Percentiles rank a stretch among this genome's conserved stretches.
Conservation (phyloP, 345 rosid species). For the Kernera saxatilis region DNA sequence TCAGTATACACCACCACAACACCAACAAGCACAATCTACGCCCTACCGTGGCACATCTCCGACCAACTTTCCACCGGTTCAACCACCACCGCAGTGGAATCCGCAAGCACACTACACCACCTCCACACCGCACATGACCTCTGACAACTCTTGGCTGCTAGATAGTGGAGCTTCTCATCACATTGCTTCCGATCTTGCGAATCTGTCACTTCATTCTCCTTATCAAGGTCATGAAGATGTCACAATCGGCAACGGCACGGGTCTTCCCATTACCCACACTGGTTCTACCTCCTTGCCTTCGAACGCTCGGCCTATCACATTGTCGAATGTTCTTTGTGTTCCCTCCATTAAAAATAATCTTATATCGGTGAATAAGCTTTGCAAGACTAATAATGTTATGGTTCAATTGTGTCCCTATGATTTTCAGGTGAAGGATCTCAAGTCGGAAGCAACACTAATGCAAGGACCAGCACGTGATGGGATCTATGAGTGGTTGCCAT, state of each 20-base stretch:
- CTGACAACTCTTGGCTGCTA: not conserved
- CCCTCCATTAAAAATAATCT: not conserved
- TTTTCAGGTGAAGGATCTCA: slow-evolving; percentile 3
- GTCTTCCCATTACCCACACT: not conserved
- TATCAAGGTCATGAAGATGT: not conserved
- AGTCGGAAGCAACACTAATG: not conserved
- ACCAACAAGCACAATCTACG: too few relatives aligned
- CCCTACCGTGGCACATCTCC: too few relatives aligned
- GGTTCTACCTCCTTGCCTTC: not conserved
- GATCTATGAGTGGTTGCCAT: not conserved
- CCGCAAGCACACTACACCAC: not conserved
- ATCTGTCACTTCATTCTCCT: not conserved
- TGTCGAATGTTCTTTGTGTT: not conserved
- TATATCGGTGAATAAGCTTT: not conserved
- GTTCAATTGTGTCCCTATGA: not conserved
- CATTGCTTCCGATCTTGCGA: not conserved
- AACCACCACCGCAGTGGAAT: not conserved
- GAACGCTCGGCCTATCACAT: too few relatives aligned
- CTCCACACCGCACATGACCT: not conserved
- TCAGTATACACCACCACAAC: too few relatives aligned
- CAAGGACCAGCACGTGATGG: not conserved
- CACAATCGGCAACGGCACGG: not conserved
- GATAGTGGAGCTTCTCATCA: not conserved
- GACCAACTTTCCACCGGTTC: too few relatives aligned
- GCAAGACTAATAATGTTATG: not conserved